Evolutionary conservation across 2,329 filamentous ascomycete species (phyloP), one percentile per base, ranked within the genome.

Genomic region (Pochonia chlamydosporia): DNA sequence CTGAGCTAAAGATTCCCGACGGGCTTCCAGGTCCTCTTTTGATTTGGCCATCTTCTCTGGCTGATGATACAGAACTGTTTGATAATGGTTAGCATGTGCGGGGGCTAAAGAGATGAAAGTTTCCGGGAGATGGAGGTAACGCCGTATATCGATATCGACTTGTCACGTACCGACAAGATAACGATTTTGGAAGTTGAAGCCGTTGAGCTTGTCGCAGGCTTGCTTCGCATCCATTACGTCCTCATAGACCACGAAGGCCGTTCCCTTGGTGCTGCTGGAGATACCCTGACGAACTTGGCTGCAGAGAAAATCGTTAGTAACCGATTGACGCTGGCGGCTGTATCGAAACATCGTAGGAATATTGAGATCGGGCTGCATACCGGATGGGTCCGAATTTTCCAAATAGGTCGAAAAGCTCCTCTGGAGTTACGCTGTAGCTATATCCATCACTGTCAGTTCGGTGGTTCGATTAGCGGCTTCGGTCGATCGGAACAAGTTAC

Each of bases 101-200:
- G 13, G 8, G 37, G 41, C 10, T 31, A 16, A n/a, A 16, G 30
- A 48, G 11, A 26, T 11, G 16, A 21, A n/a, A n/a, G n/a, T n/a
- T n/a, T n/a, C n/a, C n/a, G n/a, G n/a, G n/a, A n/a, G n/a, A n/a
- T n/a, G n/a, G n/a, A n/a, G n/a, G n/a, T n/a, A n/a, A n/a, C n/a
- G n/a, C n/a, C n/a, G n/a, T n/a, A n/a, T n/a, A n/a, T n/a, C n/a
- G n/a, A 39, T 23, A 13, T 21, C 35, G 9, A 43, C n/a, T 18
- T 18, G 33, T 26, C 35, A 43, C 89, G 52, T 81, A 95, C 89
- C 90, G 64, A 99, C 93, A 61, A 99, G 88, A 73, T 99, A 99
- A 68, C 93, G 87, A 74, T 92, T 96, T 77, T 99, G 93, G 71
- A 99, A 99, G 77, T 99, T 99, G 84, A 95, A 99, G 67, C 93